These are phyloP conservation scores for Rhinocladiella mackenziei DNA, from an alignment of 2,329 filamentous ascomycete species.

Conservation along the genomic window DNA sequence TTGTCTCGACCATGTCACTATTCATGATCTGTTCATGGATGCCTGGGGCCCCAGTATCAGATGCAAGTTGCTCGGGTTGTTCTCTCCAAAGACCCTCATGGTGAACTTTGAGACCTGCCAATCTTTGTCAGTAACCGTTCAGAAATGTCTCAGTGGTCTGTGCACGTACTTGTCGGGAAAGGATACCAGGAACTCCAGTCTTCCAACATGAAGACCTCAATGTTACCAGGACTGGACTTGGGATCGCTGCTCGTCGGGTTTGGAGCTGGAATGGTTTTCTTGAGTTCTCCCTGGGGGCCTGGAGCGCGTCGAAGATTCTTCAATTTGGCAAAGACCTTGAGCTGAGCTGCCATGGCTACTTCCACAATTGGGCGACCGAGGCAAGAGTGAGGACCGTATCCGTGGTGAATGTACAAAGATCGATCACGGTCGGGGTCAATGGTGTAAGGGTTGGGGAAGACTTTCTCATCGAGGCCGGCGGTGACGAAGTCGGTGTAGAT, in stretches of 20 bases:
- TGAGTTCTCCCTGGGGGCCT: slow-evolving; percentile 40
- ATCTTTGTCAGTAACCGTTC: slow-evolving; percentile 7
- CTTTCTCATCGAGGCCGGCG: slow-evolving; percentile 36
- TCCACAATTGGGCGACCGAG: slow-evolving; percentile 42
- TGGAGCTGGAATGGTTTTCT: slow-evolving; percentile 36
- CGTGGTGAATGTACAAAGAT: slow-evolving; percentile 43
- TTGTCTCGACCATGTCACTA: slow-evolving; percentile 23
- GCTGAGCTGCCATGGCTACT: slow-evolving; percentile 41
- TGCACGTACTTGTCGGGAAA: slow-evolving; percentile 36
- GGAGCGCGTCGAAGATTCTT: slow-evolving; percentile 42
- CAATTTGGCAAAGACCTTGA: slow-evolving; percentile 40
- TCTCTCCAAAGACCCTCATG: slow-evolving; percentile 26
- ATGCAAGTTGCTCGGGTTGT: slow-evolving; percentile 23
- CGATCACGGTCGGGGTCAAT: slow-evolving; percentile 45
- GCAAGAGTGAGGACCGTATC: slow-evolving; percentile 48
- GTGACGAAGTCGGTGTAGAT: slow-evolving; percentile 31
- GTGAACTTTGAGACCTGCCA: slow-evolving; percentile 29
- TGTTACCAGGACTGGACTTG: slow-evolving; percentile 35
- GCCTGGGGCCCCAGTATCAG: slow-evolving; percentile 25
- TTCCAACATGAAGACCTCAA: slow-evolving; percentile 44
- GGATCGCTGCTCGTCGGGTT: slow-evolving; percentile 29
- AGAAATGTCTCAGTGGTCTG: background rate
- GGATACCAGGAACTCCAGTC: slow-evolving; percentile 42
- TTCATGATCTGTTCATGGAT: slow-evolving; percentile 22
- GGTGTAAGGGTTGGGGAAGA: slow-evolving; percentile 39